Evolutionary conservation across 257 asterid genomes (phyloP).

Genomic region (Thymus mandschuricus): DNA sequence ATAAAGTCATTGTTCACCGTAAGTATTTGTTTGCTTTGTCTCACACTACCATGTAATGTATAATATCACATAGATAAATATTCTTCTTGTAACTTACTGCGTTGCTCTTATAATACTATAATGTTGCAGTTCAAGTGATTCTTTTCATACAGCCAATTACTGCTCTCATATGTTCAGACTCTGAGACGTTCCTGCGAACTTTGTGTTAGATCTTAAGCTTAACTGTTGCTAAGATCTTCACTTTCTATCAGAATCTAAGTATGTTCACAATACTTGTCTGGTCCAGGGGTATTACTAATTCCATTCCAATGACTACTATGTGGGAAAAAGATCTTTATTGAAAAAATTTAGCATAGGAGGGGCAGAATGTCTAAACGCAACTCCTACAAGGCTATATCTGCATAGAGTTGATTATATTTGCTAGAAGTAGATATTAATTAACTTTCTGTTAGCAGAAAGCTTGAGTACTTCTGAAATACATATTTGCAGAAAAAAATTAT

Average conservation of each 20-base stretch:
- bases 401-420: neutral
- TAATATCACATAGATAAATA: neutral
- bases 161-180: neutral
- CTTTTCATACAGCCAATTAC: neutral
- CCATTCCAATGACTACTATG: neutral
- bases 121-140: conserved; percentile 12
- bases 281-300: neutral
- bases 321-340: neutral
- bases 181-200: conserved; percentile 5
- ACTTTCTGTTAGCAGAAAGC: neutral
- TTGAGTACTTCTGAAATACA: neutral
- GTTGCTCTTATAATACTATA: too few relatives aligned
- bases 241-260: conserved; percentile 3
- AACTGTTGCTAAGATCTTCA: neutral
- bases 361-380: neutral
- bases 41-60: neutral
- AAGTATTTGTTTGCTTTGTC: conserved; percentile 41
- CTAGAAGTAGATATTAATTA: neutral
- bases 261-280: neutral
- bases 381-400: neutral
- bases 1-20: conserved; percentile 85
- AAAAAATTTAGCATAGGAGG: neutral
- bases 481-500: neutral
- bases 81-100: neutral
- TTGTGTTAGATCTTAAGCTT: neutral